Base-by-base conservation (phyloP, 1,139 yeast genomes). In the Blastobotrys proliferans region DNA sequence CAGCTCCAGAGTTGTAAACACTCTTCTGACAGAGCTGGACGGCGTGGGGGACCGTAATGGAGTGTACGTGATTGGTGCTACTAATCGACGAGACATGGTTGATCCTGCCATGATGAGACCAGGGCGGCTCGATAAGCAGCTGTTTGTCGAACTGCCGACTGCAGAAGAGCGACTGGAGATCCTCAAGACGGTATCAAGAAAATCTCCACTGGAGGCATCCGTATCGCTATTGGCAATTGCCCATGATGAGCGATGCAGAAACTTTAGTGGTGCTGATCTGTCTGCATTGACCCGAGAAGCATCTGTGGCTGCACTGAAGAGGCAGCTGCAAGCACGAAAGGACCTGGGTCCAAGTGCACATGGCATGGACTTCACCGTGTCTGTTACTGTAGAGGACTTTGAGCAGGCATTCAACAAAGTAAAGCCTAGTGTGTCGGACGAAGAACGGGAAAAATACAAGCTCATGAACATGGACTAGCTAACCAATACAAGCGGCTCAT, bases 51-150 rank as follows among this genome's bases (percentile, higher is more conserved):
- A 90, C 55, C 74, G 98, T 56, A 78, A 83, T 45, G 97, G 97
- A 1, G 85, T 92, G 1, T 92, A 83, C 62, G 98, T 92, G 3
- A 79, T 92, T 53, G 98, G 97, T 25, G 98, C 98, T 1, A 92
- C 98, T 0, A 92, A 92, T 58, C 76, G 98, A 61, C 97, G 97
- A 0, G 98, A 92, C 63, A 92, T 92, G 88, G 92, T 92, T 51
- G 98, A 92, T 64, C 92, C 96, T 6, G 98, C 98, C 1, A 92
- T 92, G 97, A 70, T 92, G 43, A 77, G 98, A 60, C 98, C 98
- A 0, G 98, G 98, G 2, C 77, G 98, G 62, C 72, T 92, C 55
- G 98, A 92, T 60, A 92, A 92, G 64, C 90, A 96, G 3, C 70
- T 92, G 38, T 90, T 82, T 63, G 94, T 92, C 35, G 97, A 92